These are phyloP conservation scores for Nigrograna mackinnonii DNA, from an alignment of 2,329 filamentous ascomycete genomes.

Conservation along the genomic window DNA sequence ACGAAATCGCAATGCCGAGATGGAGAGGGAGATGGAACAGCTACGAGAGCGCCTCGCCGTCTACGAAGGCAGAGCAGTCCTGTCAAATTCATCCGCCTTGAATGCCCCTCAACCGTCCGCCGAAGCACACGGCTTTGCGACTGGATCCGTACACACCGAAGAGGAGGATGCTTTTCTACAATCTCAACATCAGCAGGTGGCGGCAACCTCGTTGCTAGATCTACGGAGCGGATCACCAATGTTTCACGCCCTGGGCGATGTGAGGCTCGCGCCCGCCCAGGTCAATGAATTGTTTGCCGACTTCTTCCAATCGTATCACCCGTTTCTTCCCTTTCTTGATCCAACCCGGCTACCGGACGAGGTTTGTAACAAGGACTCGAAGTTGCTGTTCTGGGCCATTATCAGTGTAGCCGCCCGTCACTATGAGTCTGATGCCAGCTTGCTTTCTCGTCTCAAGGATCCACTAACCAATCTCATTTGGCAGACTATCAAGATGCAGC, in stretches of 20 bases:
- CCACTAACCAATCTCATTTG: conserved; percentile 73
- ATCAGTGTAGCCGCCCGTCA: conserved; percentile 75
- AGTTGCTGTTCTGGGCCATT: conserved; percentile 84
- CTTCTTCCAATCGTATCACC: conserved; percentile 77
- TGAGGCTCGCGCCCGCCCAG: conserved; percentile 47
- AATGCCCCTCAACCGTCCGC: conserved; percentile 25
- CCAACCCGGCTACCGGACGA: conserved; percentile 67
- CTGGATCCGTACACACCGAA: conserved; percentile 22
- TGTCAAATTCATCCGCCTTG: conserved; percentile 14
- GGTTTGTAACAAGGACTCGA: conserved; percentile 75
- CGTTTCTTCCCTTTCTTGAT: conserved; percentile 76
- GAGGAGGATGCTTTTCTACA: conserved; percentile 40
- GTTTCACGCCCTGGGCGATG: conserved; percentile 61
- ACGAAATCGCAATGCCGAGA: conserved; percentile 80
- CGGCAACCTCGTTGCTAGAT: conserved; percentile 43
- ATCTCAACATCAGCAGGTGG: conserved; percentile 41
- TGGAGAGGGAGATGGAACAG: conserved; percentile 78
- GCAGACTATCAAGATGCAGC: conserved; percentile 77
- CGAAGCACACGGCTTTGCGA: conserved; percentile 24
- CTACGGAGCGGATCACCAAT: conserved; percentile 54
- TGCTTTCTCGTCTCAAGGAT: conserved; percentile 68
- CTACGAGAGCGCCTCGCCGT: conserved; percentile 62
- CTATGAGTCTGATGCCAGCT: conserved; percentile 64
- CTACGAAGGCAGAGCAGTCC: conserved; percentile 56
- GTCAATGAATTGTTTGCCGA: conserved; percentile 67